Conservation (phyloP, 352 stramenopile species). For the Phytophthora tubulina region DNA sequence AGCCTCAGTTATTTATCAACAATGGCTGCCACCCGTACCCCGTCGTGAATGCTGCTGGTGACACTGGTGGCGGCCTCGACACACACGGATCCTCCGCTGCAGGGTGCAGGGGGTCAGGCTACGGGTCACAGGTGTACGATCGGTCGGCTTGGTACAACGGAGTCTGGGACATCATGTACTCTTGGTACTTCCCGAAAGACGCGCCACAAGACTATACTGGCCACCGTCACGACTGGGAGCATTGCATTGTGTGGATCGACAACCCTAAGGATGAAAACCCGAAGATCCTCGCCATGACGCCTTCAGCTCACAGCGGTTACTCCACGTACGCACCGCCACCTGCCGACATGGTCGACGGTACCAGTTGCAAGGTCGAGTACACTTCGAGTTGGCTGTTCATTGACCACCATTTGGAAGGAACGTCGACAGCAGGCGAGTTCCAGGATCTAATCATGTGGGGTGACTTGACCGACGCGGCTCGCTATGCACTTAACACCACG, state of each 20-base stretch:
- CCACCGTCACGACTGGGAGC: slow-evolving; percentile 50
- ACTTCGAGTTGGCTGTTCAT: slow-evolving; percentile 26
- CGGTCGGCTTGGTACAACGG: slow-evolving; percentile 30
- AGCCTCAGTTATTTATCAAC: slow-evolving; percentile 43
- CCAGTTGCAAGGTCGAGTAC: slow-evolving; percentile 36
- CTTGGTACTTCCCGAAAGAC: slow-evolving; percentile 58
- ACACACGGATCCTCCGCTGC: slow-evolving; percentile 30
- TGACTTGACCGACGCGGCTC: slow-evolving; percentile 33
- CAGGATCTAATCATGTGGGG: slow-evolving; percentile 42
- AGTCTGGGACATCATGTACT: slow-evolving; percentile 44
- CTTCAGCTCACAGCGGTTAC: slow-evolving; percentile 40
- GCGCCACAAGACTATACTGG: slow-evolving; percentile 26
- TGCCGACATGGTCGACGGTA: slow-evolving; percentile 28
- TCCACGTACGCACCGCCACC: slow-evolving; percentile 30
- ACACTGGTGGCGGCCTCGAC: slow-evolving; percentile 41
- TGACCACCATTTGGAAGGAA: slow-evolving; percentile 32
- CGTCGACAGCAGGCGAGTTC: slow-evolving; percentile 19
- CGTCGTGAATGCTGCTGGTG: slow-evolving; percentile 35
- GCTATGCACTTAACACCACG: slow-evolving; percentile 33
- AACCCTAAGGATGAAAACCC: slow-evolving; percentile 20
- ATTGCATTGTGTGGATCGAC: slow-evolving; percentile 39
- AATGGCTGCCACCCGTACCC: slow-evolving; percentile 50
- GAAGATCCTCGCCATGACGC: slow-evolving; percentile 30
- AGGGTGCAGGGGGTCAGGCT: slow-evolving; percentile 35
- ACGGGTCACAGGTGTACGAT: slow-evolving; percentile 36